Conservation (phyloP, 192 early-diverging fungal genomes). For the Polychytrium aggregatum region DNA sequence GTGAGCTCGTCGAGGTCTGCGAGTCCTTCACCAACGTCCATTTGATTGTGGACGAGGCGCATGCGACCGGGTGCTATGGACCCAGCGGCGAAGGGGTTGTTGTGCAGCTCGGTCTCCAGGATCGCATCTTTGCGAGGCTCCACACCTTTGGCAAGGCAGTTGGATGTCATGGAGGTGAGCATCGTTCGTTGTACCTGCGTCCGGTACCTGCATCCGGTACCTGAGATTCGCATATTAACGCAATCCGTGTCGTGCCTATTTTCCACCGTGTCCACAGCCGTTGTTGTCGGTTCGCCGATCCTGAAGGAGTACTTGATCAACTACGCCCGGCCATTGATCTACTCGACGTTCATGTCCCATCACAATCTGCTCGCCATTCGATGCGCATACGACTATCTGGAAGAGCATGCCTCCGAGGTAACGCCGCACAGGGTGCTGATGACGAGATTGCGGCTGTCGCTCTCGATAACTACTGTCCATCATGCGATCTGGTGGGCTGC, state of each 20-base stretch:
- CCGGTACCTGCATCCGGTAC: no score
- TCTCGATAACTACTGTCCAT: neutral
- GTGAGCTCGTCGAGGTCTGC: constrained; percentile 40
- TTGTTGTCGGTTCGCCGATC: constrained; percentile 47
- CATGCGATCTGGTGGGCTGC: neutral
- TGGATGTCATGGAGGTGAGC: constrained; percentile 62
- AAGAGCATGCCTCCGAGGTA: constrained; percentile 27
- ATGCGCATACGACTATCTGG: constrained; percentile 52
- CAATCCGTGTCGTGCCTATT: no score
- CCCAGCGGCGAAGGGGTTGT: constrained; percentile 55
- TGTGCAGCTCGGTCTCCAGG: constrained; percentile 47
- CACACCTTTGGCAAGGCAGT: constrained; percentile 79
- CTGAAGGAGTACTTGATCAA: constrained; percentile 66
- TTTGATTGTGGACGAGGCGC: constrained; percentile 74
- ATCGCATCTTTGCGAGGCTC: constrained; percentile 57
- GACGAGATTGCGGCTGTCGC: neutral
- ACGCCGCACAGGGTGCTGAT: neutral
- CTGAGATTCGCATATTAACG: no score
- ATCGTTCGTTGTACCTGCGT: no score
- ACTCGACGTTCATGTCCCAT: constrained; percentile 63
- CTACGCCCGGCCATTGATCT: constrained; percentile 70
- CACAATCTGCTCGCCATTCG: constrained; percentile 55
- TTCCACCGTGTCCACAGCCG: no score
- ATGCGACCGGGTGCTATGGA: constrained; percentile 70
- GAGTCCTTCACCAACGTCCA: constrained; percentile 35